phyloP scores from a whole-genome alignment of 148 eudicot genomes.

The Silene conica region DNA sequence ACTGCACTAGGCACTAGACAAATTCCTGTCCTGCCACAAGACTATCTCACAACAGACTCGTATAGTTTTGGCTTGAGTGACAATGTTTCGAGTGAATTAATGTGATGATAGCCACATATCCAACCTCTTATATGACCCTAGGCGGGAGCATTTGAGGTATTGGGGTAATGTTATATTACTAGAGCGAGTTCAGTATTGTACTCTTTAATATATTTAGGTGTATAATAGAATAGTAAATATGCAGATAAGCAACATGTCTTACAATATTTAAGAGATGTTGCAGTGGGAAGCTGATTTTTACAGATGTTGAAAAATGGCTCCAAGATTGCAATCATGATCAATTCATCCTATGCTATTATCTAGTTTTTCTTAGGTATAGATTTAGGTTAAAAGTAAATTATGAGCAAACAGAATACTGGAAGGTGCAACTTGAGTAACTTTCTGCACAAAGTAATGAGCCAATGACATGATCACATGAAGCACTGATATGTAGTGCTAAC shows the following conservation, averaged over 20 bases:
- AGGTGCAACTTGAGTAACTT: slow-evolving; percentile 17
- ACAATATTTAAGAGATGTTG: not conserved
- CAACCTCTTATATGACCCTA: not conserved
- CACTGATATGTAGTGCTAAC: not conserved
- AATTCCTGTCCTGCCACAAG: not conserved
- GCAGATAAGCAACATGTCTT: not conserved
- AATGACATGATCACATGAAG: not conserved
- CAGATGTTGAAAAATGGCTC: not conserved
- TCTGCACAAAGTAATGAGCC: slow-evolving; percentile 9
- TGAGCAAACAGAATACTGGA: not conserved
- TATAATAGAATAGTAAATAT: not conserved
- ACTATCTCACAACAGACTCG: not conserved
- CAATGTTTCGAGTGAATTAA: not conserved
- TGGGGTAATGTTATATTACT: not conserved
- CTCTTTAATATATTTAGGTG: not conserved
- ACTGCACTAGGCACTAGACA: not conserved
- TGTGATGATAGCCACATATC: not conserved
- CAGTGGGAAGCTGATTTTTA: not conserved
- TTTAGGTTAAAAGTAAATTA: slow-evolving; percentile 11
- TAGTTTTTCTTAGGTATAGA: slow-evolving; percentile 11
- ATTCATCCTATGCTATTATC: slow-evolving; percentile 2
- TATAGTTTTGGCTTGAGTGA: not conserved
- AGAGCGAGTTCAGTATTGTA: not conserved
- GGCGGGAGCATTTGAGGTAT: not conserved
- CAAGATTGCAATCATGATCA: not conserved